A percentile compares a stretch with the other conserved stretches of the same genome.
Conservation (phyloP, 2,329 filamentous ascomycete genomes). For the Stachybotrys echinatus region DNA sequence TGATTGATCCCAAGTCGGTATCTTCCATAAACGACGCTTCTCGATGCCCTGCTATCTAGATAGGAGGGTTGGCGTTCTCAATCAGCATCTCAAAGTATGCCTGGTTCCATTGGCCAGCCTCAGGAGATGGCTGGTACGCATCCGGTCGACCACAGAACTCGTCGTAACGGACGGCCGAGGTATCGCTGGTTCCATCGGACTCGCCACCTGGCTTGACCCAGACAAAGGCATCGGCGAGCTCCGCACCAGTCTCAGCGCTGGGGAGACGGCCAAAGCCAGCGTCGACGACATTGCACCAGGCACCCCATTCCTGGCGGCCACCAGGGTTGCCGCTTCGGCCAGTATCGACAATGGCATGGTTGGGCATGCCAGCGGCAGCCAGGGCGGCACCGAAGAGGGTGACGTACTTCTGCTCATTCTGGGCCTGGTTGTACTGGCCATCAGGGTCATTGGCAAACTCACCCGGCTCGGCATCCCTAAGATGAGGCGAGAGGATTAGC, state of each 20-base stretch:
- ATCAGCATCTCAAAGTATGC: slow-evolving; percentile 54
- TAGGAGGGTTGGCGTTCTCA: slow-evolving; percentile 48
- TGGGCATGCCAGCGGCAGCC: slow-evolving; percentile 33
- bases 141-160: slow-evolving; percentile 43
- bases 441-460: background rate
- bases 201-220: slow-evolving; percentile 66
- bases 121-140: slow-evolving; percentile 59
- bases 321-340: slow-evolving; percentile 53
- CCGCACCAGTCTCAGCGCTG: slow-evolving; percentile 53
- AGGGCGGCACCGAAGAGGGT: slow-evolving; percentile 61
- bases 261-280: slow-evolving; percentile 61
- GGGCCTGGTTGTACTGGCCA: slow-evolving; percentile 32
- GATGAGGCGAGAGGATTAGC: slow-evolving; percentile 29
- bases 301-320: slow-evolving; percentile 55
- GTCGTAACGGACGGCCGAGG: slow-evolving; percentile 32
- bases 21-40: no score
- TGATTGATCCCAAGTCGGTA: no score
- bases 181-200: slow-evolving; percentile 47
- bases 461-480: slow-evolving; percentile 13
- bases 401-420: slow-evolving; percentile 53
- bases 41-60: slow-evolving; percentile 14
- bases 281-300: slow-evolving; percentile 63
- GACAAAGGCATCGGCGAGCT: slow-evolving; percentile 59
- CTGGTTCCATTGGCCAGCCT: slow-evolving; percentile 66
- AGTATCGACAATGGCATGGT: slow-evolving; percentile 44